Base-by-base conservation (phyloP, 352 stramenopile genomes). In the Phytophthora hibernalis region DNA sequence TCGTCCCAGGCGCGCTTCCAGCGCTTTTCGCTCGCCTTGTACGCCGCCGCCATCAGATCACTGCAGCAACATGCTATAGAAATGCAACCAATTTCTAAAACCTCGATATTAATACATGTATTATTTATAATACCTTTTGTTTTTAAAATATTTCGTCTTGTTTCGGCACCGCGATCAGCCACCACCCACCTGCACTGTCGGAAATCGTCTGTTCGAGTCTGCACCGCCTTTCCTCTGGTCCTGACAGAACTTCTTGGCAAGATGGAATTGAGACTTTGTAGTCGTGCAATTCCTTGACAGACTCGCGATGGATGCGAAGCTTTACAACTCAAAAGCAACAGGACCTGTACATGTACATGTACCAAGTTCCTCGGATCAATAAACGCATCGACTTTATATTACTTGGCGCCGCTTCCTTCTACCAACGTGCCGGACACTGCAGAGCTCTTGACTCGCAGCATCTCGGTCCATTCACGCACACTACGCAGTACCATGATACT, bases 11-110 rank as follows among this genome's bases (percentile, higher is more conserved):
- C 58, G 31, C 61, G 61, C 72, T 87, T 90, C 79, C 84, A 94
- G 37, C 83, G 83, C 83, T 94, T 94, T 72, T 94, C 86, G 47
- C 64, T 79, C 20, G 68, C 42, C 72, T 93, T 93, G 79, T 90
- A 94, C 60, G 75, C 64, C 38, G 64, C 58, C 63, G 67, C 61
- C 57, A 57, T 31, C 28, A 4, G 11, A 40, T n/a, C 33, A 18
- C 33, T 8, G 33, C 31, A 38, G 31, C 31, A 38, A 8, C 13
- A 15, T 16, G 13, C 35, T 33, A 13, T 33, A 33, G 28, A 33
- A 12, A 33, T 33, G 28, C 8, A 33, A 33, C 28, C 12, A 40
- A 13, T 40, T 40, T n/a, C 33, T 40, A 40, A 40, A 33, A n/a
- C 12, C 1, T n/a, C n/a, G n/a, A n/a, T n/a, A n/a, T n/a, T n/a